Conservation (phyloP, 192 early-diverging fungal genomes). For the Phlyctochytrium arcticum region DNA sequence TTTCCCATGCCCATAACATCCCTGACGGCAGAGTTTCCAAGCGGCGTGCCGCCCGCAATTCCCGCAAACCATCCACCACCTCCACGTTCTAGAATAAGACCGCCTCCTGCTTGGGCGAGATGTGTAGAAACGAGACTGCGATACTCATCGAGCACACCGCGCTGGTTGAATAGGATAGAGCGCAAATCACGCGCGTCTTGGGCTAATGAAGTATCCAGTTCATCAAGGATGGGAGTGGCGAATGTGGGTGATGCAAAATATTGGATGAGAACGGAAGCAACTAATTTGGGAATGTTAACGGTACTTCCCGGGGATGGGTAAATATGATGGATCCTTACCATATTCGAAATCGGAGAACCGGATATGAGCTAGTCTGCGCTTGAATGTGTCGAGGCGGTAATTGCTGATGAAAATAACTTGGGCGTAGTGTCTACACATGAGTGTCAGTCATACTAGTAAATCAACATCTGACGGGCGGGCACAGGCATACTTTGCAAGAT, state of each 20-base stretch:
- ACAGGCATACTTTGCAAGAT: conserved; percentile 40
- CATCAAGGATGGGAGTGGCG: conserved; percentile 24
- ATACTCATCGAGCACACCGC: conserved; percentile 42
- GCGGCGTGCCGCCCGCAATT: too few relatives aligned
- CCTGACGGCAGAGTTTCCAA: too few relatives aligned
- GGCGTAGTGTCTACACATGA: conserved; percentile 37
- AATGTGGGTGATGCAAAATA: conserved; percentile 31
- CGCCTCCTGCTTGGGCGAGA: conserved; percentile 2
- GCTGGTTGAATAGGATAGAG: conserved; percentile 39
- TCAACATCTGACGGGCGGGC: neutral
- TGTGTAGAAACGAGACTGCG: conserved; percentile 2
- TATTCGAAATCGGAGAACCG: conserved; percentile 45
- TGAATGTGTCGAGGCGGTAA: conserved; percentile 51
- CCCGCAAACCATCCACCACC: too few relatives aligned
- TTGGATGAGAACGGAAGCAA: conserved; percentile 35
- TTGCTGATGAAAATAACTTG: conserved; percentile 49
- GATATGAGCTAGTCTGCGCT: conserved; percentile 44
- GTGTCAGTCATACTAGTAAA: neutral
- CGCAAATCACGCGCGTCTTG: conserved; percentile 46
- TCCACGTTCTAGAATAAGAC: neutral
- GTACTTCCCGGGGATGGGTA: neutral
- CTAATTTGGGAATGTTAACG: conserved; percentile 8
- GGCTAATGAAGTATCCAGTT: conserved; percentile 36
- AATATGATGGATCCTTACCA: conserved; percentile 14
- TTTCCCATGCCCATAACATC: too few relatives aligned